These are phyloP conservation scores for Symbiodinium natans DNA, from an alignment of 73 alveolate species.

Conservation along the genomic window DNA sequence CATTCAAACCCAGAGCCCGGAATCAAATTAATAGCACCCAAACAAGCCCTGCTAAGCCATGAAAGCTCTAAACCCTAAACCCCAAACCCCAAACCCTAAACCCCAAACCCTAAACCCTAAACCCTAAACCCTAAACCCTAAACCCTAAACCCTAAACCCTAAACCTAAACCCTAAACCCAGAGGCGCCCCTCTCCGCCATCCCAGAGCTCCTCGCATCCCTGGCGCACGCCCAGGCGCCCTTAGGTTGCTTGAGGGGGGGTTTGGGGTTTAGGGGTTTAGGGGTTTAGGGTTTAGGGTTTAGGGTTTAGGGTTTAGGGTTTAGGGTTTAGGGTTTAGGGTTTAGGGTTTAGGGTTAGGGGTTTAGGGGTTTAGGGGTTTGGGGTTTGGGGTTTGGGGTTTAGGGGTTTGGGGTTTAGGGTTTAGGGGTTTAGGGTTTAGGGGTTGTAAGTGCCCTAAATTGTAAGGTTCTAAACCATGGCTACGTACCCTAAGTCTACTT, in stretches of 20 bases:
- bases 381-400: background rate
- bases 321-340: background rate
- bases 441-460: too few species aligned
- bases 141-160: background rate
- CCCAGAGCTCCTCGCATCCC: conserved; percentile 81
- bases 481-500: too few species aligned
- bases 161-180: background rate
- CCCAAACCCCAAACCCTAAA: too few species aligned
- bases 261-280: background rate
- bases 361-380: background rate
- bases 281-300: background rate
- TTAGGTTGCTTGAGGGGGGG: too few species aligned
- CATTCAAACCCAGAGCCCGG: too few species aligned
- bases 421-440: too few species aligned
- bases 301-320: background rate
- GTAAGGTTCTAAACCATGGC: too few species aligned
- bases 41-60: too few species aligned
- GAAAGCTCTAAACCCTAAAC: too few species aligned
- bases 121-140: background rate
- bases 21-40: too few species aligned
- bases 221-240: conserved; percentile 80
- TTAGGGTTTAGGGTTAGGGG: background rate
- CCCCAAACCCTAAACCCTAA: too few species aligned
- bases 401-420: too few species aligned
- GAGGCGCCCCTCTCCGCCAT: conserved; percentile 80